These are phyloP conservation scores for Dothiorella sarmentorum DNA, from an alignment of 2,329 filamentous ascomycete species.

Conservation along the genomic window DNA sequence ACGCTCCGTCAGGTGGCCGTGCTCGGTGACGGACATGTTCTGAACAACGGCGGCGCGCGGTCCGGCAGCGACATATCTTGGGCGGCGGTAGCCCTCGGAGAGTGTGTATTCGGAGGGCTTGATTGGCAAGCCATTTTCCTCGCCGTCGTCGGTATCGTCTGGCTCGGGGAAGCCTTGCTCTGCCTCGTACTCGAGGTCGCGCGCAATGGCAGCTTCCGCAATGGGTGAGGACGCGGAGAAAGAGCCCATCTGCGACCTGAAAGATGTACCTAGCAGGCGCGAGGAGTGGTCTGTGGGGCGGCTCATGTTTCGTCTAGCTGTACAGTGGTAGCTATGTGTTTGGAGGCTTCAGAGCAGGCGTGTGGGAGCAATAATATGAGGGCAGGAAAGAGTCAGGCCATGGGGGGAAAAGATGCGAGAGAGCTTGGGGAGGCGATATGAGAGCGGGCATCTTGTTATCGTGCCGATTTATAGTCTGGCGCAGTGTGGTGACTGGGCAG, in stretches of 20 bases:
- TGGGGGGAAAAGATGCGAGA: slow-evolving; percentile 1
- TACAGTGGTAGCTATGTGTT: neutral
- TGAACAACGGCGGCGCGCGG: slow-evolving; percentile 67
- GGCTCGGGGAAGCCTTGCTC: neutral
- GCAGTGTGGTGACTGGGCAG: slow-evolving; percentile 11
- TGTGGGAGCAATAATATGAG: neutral
- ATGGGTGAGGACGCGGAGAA: slow-evolving; percentile 30
- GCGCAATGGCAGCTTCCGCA: slow-evolving; percentile 38
- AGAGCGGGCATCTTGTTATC: slow-evolving; percentile 11
- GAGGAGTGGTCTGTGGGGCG: neutral
- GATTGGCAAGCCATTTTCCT: slow-evolving; percentile 43
- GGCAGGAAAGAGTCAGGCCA: neutral
- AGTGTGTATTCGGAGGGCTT: slow-evolving; percentile 46
- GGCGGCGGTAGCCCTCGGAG: slow-evolving; percentile 68
- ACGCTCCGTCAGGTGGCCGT: slow-evolving; percentile 47
- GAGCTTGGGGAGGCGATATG: neutral
- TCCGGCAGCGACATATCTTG: slow-evolving; percentile 71
- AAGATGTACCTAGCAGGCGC: slow-evolving; percentile 19
- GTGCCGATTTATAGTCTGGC: slow-evolving; percentile 8
- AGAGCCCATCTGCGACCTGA: slow-evolving; percentile 21
- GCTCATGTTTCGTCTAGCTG: neutral
- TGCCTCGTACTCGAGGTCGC: slow-evolving; percentile 34
- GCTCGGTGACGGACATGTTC: slow-evolving; percentile 51
- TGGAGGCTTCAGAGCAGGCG: neutral
- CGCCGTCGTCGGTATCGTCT: slow-evolving; percentile 48